Percentiles rank a stretch among this genome's conserved stretches.
Conservation (phyloP, 495 filamentous ascomycete species). For the Ascodesmis nigricans region DNA sequence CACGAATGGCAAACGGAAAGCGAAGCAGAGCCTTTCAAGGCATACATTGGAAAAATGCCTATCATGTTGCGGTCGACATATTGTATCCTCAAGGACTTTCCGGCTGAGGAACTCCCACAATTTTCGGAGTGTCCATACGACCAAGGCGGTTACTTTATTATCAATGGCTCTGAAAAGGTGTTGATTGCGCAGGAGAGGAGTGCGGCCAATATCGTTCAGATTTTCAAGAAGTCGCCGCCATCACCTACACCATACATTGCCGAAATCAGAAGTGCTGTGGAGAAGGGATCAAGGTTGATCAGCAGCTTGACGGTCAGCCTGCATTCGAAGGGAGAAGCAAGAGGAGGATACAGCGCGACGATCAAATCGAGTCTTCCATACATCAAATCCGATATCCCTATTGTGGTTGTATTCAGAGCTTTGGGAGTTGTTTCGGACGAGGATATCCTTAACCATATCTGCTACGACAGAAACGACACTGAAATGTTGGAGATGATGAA, state of each 20-base stretch:
- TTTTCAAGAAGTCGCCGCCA: conserved; percentile 86
- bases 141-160: conserved; percentile 94
- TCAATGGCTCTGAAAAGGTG: conserved; percentile 99
- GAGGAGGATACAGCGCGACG: conserved; percentile 61
- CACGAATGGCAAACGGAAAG: conserved; percentile 22
- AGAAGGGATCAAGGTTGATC: conserved; percentile 85
- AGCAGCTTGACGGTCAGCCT: conserved; percentile 76
- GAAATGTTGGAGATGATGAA: conserved; percentile 95
- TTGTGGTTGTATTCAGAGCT: conserved; percentile 84
- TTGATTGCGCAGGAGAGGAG: conserved; percentile 93
- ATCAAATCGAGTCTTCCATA: conserved; percentile 80
- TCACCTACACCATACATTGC: conserved; percentile 77
- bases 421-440: conserved; percentile 93
- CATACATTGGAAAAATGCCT: conserved; percentile 83
- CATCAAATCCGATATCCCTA: conserved; percentile 78
- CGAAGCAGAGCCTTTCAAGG: conserved; percentile 29
- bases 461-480: conserved; percentile 82
- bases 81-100: conserved; percentile 62
- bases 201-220: conserved; percentile 93
- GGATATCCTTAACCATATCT: conserved; percentile 93
- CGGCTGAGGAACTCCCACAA: conserved; percentile 58
- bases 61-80: conserved; percentile 95
- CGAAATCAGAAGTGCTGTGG: conserved; percentile 86
- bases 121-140: conserved; percentile 95
- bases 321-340: conserved; percentile 59